Evolutionary conservation across 169 alveolate genomes (phyloP).

Genomic region (Plasmodium chabaudi): DNA sequence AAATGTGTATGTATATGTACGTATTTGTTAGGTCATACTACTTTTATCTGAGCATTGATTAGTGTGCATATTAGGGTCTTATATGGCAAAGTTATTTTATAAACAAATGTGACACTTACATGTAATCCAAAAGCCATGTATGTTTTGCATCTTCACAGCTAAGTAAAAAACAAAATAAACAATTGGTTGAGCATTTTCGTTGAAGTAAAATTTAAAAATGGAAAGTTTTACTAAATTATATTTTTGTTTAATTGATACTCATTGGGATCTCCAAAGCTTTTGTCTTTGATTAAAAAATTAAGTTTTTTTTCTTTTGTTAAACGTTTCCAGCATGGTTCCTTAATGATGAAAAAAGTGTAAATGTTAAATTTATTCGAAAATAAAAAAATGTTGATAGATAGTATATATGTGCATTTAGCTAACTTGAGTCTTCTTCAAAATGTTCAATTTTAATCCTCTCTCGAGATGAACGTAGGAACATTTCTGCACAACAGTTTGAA

Average conservation of each 20-base stretch:
- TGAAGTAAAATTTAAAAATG: not conserved
- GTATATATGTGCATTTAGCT: not conserved
- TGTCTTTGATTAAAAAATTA: conserved; percentile 49
- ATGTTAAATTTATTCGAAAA: not conserved
- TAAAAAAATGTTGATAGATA: not conserved
- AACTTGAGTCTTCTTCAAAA: conserved; percentile 51
- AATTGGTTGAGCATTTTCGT: not conserved
- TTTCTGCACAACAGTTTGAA: conserved; percentile 6
- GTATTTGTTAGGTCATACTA: too few species aligned
- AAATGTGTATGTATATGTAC: too few species aligned
- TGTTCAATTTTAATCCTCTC: conserved; percentile 35
- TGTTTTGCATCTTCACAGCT: conserved; percentile 75
- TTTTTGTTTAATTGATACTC: conserved; percentile 20
- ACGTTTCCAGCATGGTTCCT: conserved; percentile 77
- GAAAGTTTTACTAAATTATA: not conserved
- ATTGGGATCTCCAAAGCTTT: conserved; percentile 48
- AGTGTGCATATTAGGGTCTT: too few species aligned
- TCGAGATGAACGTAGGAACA: conserved; percentile 15
- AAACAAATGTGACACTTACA: conserved; percentile 4
- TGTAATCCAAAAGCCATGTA: conserved; percentile 47
- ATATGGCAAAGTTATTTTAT: not conserved
- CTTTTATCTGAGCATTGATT: too few species aligned
- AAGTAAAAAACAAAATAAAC: not conserved
- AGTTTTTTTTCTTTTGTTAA: conserved; percentile 43
- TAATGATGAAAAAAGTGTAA: not conserved